These are phyloP conservation scores for Cadophora luteo-olivacea DNA, from an alignment of 2,329 filamentous ascomycete species.

Conservation along the genomic window DNA sequence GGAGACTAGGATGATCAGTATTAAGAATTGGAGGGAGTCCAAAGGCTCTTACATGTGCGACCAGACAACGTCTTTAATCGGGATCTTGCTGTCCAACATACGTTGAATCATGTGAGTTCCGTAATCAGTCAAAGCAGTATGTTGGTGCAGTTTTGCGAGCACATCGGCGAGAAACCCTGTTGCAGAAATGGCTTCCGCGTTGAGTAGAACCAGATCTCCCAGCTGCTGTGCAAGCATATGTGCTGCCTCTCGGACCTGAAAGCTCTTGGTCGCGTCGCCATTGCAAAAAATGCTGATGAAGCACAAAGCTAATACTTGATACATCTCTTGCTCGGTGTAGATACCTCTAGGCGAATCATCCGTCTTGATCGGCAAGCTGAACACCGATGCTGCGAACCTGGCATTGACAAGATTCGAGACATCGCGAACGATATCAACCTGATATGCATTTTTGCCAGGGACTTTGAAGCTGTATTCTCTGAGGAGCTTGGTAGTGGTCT, in stretches of 20 bases:
- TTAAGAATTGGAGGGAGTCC: not conserved
- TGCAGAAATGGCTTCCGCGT: slow-evolving; percentile 63
- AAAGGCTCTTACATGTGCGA: slow-evolving; percentile 37
- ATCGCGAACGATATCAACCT: slow-evolving; percentile 73
- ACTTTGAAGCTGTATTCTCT: slow-evolving; percentile 69
- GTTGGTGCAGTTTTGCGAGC: slow-evolving; percentile 51
- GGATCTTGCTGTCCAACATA: slow-evolving; percentile 68
- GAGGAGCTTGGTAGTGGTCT: slow-evolving; percentile 67
- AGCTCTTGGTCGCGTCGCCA: slow-evolving; percentile 71
- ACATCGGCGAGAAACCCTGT: slow-evolving; percentile 62
- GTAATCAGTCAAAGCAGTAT: slow-evolving; percentile 65
- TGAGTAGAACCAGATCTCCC: slow-evolving; percentile 65
- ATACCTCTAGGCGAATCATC: slow-evolving; percentile 55
- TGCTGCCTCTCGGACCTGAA: slow-evolving; percentile 65
- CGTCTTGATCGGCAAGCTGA: slow-evolving; percentile 61
- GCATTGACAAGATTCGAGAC: slow-evolving; percentile 60
- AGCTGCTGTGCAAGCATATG: slow-evolving; percentile 64
- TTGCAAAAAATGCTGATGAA: slow-evolving; percentile 68
- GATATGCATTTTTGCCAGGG: slow-evolving; percentile 54
- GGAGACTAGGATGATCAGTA: slow-evolving; percentile 45
- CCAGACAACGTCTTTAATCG: slow-evolving; percentile 66
- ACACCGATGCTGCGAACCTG: slow-evolving; percentile 61
- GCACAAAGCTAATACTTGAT: slow-evolving; percentile 67
- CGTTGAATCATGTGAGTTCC: slow-evolving; percentile 70
- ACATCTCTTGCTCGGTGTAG: slow-evolving; percentile 62